Percentiles rank a stretch among this genome's conserved stretches.
phyloP scores from a whole-genome alignment of 495 filamentous ascomycete genomes.

The Penicillium longicatenatum region DNA sequence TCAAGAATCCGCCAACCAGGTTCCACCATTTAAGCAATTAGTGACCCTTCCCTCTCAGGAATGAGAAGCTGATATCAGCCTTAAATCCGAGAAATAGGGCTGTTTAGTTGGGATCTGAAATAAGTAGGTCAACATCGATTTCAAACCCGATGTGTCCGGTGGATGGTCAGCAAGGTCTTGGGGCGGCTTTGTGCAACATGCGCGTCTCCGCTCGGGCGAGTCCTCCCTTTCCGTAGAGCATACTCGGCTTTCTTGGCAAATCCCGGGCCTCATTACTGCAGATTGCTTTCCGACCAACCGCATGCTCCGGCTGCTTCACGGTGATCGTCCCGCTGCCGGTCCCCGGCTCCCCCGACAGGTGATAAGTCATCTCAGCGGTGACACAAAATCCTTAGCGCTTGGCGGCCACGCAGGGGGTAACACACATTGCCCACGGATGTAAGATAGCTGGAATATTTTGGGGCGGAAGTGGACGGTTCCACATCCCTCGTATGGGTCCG shows the following conservation, averaged over 20 bases:
- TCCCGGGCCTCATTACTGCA: constrained; percentile 16
- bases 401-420: constrained; percentile 39
- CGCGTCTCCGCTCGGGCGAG: constrained; percentile 26
- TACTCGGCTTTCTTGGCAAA: constrained; percentile 27
- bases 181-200: constrained; percentile 19
- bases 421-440: constrained; percentile 17
- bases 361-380: constrained; percentile 16
- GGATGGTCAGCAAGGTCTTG: constrained; percentile 7
- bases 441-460: constrained; percentile 2
- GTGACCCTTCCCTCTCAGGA: not conserved
- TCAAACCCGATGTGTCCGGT: constrained; percentile 16
- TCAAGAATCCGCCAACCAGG: not conserved
- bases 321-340: constrained; percentile 5
- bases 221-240: constrained; percentile 17
- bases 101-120: constrained; percentile 4
- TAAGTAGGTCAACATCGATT: constrained; percentile 10
- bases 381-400: constrained; percentile 39
- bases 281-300: constrained; percentile 24
- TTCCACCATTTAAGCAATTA: not conserved
- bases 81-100: not conserved
- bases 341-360: constrained; percentile 12
- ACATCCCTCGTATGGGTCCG: not conserved
- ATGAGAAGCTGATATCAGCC: not conserved
- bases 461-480: constrained; percentile 8
- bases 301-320: constrained; percentile 16